Conservation (phyloP, 192 early-diverging fungal genomes). For the Piromyces finnis region DNA sequence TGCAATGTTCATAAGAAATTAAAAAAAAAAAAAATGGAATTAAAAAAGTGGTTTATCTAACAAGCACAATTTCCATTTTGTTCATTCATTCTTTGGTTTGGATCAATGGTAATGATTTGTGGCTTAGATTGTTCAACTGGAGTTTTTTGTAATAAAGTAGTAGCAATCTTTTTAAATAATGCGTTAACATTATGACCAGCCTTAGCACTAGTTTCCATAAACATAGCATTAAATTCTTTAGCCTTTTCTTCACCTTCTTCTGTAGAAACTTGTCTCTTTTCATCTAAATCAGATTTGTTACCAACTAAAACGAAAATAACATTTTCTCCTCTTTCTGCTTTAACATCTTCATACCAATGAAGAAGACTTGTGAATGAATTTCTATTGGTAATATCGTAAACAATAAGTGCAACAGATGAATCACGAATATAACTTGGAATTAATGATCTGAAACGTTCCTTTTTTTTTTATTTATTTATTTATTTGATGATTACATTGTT, state of each 20-base stretch:
- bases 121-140: neutral
- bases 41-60: neutral
- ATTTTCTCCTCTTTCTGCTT: slow-evolving; percentile 92
- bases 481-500: too few species aligned
- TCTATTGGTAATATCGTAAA: slow-evolving; percentile 13
- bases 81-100: neutral
- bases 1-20: too few species aligned
- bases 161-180: slow-evolving; percentile 91
- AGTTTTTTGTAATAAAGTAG: slow-evolving; percentile 69
- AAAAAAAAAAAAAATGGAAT: neutral
- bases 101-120: neutral
- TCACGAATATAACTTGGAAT: slow-evolving; percentile 98
- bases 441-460: slow-evolving; percentile 90
- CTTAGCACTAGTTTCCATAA: slow-evolving; percentile 97
- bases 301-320: slow-evolving; percentile 98
- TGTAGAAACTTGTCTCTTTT: slow-evolving; percentile 84
- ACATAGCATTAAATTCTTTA: slow-evolving; percentile 91
- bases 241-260: slow-evolving; percentile 97
- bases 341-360: slow-evolving; percentile 98
- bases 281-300: slow-evolving; percentile 96
- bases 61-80: neutral
- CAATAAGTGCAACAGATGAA: slow-evolving; percentile 43
- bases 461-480: neutral
- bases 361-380: slow-evolving; percentile 90
- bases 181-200: slow-evolving; percentile 97